Evolutionary conservation across 768 basidiomycete genomes (phyloP).

Genomic region (Tubosaeta brunneosetosa): DNA sequence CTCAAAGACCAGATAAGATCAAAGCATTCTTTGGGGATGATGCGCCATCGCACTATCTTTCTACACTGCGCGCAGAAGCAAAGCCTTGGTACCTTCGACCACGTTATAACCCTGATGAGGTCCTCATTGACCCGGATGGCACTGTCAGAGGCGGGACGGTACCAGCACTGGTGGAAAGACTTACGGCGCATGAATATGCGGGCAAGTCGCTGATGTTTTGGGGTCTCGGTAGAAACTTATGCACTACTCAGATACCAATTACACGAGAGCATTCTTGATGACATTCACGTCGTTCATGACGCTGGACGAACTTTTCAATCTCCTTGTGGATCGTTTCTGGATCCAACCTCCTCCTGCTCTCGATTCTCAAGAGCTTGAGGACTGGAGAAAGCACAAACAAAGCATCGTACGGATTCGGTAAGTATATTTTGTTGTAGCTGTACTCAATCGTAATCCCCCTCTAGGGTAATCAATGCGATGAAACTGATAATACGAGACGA

Average conservation of each 20-base stretch:
- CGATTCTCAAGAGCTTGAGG: constrained; percentile 38
- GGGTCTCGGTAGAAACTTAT: background rate
- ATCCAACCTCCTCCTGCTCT: constrained; percentile 48
- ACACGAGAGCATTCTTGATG: constrained; percentile 59
- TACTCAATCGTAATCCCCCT: background rate
- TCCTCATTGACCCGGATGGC: constrained; percentile 61
- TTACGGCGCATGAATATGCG: constrained; percentile 61
- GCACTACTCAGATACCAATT: constrained; percentile 42
- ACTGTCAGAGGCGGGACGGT: constrained; percentile 60
- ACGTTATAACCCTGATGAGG: constrained; percentile 51
- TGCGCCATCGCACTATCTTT: constrained; percentile 41
- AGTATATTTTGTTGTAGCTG: constrained; percentile 11
- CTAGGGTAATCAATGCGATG: constrained; percentile 61
- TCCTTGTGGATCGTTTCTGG: constrained; percentile 53
- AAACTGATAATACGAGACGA: constrained; percentile 56
- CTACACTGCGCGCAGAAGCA: constrained; percentile 35
- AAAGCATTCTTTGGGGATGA: constrained; percentile 50
- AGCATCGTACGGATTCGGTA: constrained; percentile 56
- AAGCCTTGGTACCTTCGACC: constrained; percentile 59
- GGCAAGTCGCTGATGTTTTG: constrained; percentile 35
- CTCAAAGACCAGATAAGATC: constrained; percentile 37
- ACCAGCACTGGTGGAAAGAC: constrained; percentile 53
- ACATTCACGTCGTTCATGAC: constrained; percentile 67
- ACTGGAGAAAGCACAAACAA: constrained; percentile 58
- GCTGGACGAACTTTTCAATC: constrained; percentile 49